phyloP scores from a whole-genome alignment of 768 basidiomycete genomes.

The Lactarius tabidus region DNA sequence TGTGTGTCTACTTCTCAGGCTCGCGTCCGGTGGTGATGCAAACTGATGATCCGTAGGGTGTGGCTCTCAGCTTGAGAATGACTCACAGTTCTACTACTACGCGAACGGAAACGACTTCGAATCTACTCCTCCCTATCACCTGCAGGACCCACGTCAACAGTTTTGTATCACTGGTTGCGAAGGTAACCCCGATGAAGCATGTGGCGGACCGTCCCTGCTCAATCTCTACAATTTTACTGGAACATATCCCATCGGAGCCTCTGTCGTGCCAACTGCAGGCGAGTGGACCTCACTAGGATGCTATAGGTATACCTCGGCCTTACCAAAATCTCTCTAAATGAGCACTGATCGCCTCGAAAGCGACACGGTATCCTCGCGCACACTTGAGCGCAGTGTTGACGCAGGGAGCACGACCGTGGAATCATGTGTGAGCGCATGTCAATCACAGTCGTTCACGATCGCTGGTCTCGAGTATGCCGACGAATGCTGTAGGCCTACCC shows the following conservation, averaged over 20 bases:
- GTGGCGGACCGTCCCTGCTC: background rate
- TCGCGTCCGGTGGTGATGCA: too few species aligned
- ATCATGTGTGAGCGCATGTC: background rate
- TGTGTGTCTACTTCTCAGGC: too few species aligned
- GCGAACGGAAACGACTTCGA: too few species aligned
- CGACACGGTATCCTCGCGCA: background rate
- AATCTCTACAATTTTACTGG: background rate
- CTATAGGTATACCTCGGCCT: background rate
- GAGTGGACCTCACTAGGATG: background rate
- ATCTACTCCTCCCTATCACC: too few species aligned
- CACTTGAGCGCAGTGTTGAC: background rate
- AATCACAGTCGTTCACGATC: background rate
- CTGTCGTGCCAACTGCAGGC: background rate
- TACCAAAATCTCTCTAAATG: background rate
- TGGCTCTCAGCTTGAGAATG: background rate
- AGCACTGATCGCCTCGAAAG: background rate
- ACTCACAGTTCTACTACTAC: background rate
- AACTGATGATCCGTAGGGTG: too few species aligned
- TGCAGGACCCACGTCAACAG: background rate
- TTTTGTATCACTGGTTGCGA: background rate
- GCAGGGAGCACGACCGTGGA: constrained; percentile 6
- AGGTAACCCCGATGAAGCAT: background rate
- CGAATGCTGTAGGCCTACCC: constrained; percentile 7
- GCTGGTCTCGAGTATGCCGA: constrained; percentile 7
- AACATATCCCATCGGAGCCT: background rate